Percentiles rank a stretch among this genome's conserved stretches.
Conservation (phyloP, 306 rosid genomes). For the Chamaecrista fasciculata region DNA sequence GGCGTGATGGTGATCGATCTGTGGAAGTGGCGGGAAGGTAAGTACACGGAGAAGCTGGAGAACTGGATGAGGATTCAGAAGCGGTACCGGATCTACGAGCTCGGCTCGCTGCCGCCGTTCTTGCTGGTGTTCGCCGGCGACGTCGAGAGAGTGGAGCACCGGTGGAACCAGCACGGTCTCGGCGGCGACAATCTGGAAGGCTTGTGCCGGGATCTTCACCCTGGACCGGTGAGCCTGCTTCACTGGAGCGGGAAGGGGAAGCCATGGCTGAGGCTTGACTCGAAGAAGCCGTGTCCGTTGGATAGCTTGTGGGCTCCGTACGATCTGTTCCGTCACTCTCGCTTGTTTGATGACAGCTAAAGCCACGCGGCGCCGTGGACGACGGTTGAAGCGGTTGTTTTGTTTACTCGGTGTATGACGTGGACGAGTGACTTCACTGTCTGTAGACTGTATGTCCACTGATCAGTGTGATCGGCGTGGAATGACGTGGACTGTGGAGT, state of each 20-base stretch:
- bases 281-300: constrained; percentile 74
- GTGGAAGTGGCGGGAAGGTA: constrained; percentile 75
- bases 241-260: constrained; percentile 98
- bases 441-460: background rate
- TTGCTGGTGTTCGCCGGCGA: constrained; percentile 79
- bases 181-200: constrained; percentile 89
- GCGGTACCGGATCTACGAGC: constrained; percentile 70
- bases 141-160: constrained; percentile 74
- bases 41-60: constrained; percentile 64
- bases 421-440: background rate
- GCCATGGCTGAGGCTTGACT: constrained; percentile 86
- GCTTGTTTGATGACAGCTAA: constrained; percentile 55
- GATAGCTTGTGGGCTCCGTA: constrained; percentile 93
- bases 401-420: too few species aligned
- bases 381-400: too few species aligned
- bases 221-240: constrained; percentile 81
- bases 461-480: too few species aligned
- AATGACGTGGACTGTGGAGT: too few species aligned
- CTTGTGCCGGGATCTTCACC: constrained; percentile 71
- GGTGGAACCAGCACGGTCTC: constrained; percentile 96
- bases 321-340: constrained; percentile 64
- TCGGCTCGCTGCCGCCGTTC: constrained; percentile 87
- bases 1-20: constrained; percentile 96
- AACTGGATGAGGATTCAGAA: constrained; percentile 91
- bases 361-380: background rate